A percentile compares a stretch with the other conserved stretches of the same genome.
Conservation (phyloP, 2,329 filamentous ascomycete species). For the Sarocladium oryzae region DNA sequence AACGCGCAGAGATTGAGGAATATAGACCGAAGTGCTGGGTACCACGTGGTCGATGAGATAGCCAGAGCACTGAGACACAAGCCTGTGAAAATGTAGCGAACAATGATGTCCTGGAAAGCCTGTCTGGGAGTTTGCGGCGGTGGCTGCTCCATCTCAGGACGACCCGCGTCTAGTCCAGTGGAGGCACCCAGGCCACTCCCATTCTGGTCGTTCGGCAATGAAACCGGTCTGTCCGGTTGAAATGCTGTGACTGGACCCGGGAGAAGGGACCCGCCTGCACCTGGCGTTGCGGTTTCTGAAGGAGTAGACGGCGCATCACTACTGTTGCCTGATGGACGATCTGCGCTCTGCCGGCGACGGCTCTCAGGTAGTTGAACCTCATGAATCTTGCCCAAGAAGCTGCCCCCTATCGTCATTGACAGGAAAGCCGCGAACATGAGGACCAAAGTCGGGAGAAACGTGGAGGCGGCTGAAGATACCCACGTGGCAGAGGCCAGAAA, state of each 20-base stretch:
- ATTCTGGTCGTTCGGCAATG: constrained; percentile 58
- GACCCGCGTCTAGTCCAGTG: constrained; percentile 17
- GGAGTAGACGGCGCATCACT: constrained; percentile 17
- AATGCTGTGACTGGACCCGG: constrained; percentile 34
- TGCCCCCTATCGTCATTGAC: constrained; percentile 49
- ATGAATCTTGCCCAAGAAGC: constrained; percentile 54
- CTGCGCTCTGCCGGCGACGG: constrained; percentile 36
- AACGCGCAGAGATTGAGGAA: constrained; percentile 62
- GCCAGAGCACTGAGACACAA: constrained; percentile 51
- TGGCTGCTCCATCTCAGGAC: constrained; percentile 18
- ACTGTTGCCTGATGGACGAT: constrained; percentile 15
- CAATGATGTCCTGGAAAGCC: constrained; percentile 50
- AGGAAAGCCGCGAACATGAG: constrained; percentile 46
- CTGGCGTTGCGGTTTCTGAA: constrained; percentile 19
- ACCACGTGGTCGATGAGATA: constrained; percentile 56
- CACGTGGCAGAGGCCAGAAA: constrained; percentile 50
- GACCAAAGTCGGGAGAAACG: constrained; percentile 49
- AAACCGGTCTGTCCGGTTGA: constrained; percentile 37
- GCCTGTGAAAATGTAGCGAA: constrained; percentile 50
- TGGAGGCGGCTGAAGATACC: constrained; percentile 49
- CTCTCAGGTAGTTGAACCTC: constrained; percentile 51
- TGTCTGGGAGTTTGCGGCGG: constrained; percentile 21
- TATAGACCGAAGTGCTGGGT: constrained; percentile 43
- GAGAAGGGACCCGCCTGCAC: constrained; percentile 21
- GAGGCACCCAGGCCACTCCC: constrained; percentile 46